Evolutionary conservation across 2,329 filamentous ascomycete genomes (phyloP).

Genomic region (Clathrospora elynae): DNA sequence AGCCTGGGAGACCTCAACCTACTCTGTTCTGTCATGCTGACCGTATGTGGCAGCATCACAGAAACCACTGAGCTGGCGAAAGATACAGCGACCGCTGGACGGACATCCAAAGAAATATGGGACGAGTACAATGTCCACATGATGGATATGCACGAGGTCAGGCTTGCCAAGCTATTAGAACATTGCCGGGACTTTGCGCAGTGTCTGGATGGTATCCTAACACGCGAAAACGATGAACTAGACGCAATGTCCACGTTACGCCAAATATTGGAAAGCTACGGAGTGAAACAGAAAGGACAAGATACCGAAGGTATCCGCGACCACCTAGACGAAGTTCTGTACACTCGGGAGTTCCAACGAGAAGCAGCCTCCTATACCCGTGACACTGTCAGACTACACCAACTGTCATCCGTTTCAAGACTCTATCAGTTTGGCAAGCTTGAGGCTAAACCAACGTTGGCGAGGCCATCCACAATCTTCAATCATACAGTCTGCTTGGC

Average conservation of each 20-base stretch:
- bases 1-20: conserved; percentile 27
- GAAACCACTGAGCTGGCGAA: conserved; percentile 32
- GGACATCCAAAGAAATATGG: conserved; percentile 26
- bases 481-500: conserved; percentile 38
- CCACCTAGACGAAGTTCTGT: conserved; percentile 34
- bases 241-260: conserved; percentile 31
- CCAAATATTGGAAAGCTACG: conserved; percentile 25
- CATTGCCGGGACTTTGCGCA: conserved; percentile 33
- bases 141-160: conserved; percentile 19
- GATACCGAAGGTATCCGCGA: conserved; percentile 20
- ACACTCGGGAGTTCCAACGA: conserved; percentile 31
- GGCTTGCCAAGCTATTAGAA: conserved; percentile 24
- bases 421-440: conserved; percentile 37
- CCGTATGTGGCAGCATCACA: conserved; percentile 27
- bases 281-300: conserved; percentile 22
- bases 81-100: conserved; percentile 10
- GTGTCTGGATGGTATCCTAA: conserved; percentile 26
- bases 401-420: conserved; percentile 34
- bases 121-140: conserved; percentile 32
- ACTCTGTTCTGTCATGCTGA: conserved; percentile 31
- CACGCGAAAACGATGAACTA: conserved; percentile 13
- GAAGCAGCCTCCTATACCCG: conserved; percentile 14
- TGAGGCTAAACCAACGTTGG: conserved; percentile 29
- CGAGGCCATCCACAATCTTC: conserved; percentile 27
- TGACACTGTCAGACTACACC: conserved; percentile 28